Percentiles rank a stretch among this genome's conserved stretches.
Evolutionary conservation across 768 basidiomycete genomes (phyloP).

Genomic region (Lactarius sanguifluus): DNA sequence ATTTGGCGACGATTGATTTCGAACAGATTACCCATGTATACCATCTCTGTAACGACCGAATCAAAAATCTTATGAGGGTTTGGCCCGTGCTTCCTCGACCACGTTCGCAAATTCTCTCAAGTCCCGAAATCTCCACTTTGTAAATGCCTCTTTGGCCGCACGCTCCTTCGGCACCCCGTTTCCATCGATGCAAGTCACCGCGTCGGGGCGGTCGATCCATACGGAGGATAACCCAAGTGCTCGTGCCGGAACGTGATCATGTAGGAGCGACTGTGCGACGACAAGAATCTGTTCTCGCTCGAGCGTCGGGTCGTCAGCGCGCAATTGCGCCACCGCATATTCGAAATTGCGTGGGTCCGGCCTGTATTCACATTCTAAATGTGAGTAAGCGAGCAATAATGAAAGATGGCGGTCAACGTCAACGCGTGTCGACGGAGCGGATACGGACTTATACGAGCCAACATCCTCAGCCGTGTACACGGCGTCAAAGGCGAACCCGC

Average conservation of each 20-base stretch:
- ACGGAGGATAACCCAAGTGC: constrained; percentile 55
- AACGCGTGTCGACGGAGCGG: neutral
- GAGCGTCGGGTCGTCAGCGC: constrained; percentile 33
- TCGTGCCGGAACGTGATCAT: constrained; percentile 66
- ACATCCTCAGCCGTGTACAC: constrained; percentile 72
- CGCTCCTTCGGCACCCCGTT: constrained; percentile 35
- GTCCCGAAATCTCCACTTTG: constrained; percentile 46
- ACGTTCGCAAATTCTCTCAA: constrained; percentile 60
- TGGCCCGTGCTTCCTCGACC: constrained; percentile 42
- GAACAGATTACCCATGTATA: constrained; percentile 1
- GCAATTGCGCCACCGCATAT: constrained; percentile 45
- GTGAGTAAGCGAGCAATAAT: neutral
- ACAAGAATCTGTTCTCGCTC: constrained; percentile 53
- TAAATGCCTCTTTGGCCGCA: constrained; percentile 34
- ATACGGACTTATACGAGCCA: constrained; percentile 69
- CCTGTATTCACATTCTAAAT: neutral
- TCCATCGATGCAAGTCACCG: constrained; percentile 38
- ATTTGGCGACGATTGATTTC: constrained; percentile 71
- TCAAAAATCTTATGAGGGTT: neutral
- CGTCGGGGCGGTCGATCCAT: constrained; percentile 57
- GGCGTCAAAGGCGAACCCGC: constrained; percentile 49
- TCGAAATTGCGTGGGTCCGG: constrained; percentile 47
- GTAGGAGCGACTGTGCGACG: constrained; percentile 65
- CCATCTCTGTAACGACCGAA: neutral
- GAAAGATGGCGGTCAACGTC: neutral